Evolutionary conservation across 176 grass and related monocot species (phyloP).

Genomic region (Juncus effusus): DNA sequence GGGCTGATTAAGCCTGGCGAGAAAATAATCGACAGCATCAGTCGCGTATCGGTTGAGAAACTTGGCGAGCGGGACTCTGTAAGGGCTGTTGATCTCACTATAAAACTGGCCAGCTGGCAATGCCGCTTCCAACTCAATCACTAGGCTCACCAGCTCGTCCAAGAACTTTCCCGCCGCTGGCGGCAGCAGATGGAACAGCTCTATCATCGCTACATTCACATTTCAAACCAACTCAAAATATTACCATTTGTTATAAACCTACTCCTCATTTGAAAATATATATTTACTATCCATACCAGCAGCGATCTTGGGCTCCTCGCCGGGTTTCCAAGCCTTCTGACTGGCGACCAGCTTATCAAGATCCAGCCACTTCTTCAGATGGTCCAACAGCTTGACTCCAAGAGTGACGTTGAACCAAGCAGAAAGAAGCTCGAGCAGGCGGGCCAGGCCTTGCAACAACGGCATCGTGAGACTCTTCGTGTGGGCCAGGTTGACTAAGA

Average conservation of each 20-base stretch:
- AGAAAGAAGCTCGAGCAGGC: constrained; percentile 85
- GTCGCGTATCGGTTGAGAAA: constrained; percentile 86
- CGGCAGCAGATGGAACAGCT: constrained; percentile 97
- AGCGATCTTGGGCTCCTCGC: constrained; percentile 95
- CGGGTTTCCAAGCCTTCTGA: constrained; percentile 93
- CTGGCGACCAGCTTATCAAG: constrained; percentile 91
- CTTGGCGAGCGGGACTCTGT: constrained; percentile 85
- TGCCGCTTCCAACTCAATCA: constrained; percentile 90
- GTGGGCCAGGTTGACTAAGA: constrained; percentile 95
- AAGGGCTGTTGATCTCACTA: constrained; percentile 99
- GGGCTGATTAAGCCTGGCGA: constrained; percentile 65
- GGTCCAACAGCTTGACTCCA: constrained; percentile 94
- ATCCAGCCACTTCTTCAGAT: constrained; percentile 96
- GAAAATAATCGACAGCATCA: constrained; percentile 97
- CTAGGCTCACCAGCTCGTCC: constrained; percentile 91
- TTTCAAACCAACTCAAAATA: constrained; percentile 17
- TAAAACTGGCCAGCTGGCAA: constrained; percentile 91
- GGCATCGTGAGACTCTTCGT: constrained; percentile 97
- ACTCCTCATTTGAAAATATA: no score
- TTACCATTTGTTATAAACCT: background rate
- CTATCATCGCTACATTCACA: constrained; percentile 77
- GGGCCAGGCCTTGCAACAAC: constrained; percentile 92
- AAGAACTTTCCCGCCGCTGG: constrained; percentile 85
- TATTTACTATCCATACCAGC: constrained; percentile 47
- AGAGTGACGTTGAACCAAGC: constrained; percentile 99